Conservation (phyloP, 2,329 filamentous ascomycete species). For the Diaporthe citriasiana region DNA sequence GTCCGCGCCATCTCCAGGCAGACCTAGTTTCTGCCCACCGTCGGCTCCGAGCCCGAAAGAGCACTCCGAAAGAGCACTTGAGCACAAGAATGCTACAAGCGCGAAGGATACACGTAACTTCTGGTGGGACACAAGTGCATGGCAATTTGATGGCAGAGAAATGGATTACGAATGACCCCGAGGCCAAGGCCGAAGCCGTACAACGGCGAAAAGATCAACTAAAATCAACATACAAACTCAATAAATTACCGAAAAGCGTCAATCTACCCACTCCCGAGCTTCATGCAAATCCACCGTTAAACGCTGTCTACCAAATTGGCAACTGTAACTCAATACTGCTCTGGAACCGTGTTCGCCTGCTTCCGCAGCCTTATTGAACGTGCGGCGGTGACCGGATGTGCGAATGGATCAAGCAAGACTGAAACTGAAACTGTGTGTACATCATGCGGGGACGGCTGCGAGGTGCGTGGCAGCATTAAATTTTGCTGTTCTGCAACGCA, state of each 20-base stretch:
- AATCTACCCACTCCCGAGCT: background rate
- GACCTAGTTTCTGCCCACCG: background rate
- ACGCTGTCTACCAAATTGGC: background rate
- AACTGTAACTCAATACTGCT: background rate
- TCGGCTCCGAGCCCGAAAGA: background rate
- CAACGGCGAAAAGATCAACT: background rate
- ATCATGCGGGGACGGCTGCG: background rate
- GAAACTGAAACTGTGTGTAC: background rate
- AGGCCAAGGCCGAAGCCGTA: no score
- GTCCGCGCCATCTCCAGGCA: background rate
- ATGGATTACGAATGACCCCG: background rate
- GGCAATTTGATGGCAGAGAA: background rate
- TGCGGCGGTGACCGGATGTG: background rate
- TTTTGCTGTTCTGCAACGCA: background rate
- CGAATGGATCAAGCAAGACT: background rate
- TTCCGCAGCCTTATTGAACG: background rate
- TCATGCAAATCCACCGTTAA: background rate
- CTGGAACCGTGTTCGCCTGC: conserved; percentile 5
- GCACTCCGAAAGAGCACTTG: background rate
- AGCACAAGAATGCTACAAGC: background rate
- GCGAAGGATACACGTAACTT: background rate
- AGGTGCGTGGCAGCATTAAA: background rate
- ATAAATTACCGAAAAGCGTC: background rate
- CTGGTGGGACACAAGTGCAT: no score
- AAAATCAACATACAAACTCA: background rate